Conservation (phyloP, 2,329 filamentous ascomycete genomes). For the Phoma sp. region DNA sequence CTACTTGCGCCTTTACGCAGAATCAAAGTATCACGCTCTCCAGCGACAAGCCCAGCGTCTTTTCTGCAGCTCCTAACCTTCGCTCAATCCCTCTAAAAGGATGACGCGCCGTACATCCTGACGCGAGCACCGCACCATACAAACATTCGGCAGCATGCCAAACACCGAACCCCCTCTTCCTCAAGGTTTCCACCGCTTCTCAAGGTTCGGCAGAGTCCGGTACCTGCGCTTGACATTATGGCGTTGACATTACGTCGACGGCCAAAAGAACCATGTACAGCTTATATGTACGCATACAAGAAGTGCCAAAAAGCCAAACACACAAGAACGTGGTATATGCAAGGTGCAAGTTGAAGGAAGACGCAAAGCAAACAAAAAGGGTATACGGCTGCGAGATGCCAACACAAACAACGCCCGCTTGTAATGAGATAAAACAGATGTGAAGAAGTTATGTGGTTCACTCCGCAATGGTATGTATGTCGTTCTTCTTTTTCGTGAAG, state of each 20-base stretch:
- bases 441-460: conserved; percentile 27
- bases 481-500: conserved; percentile 45
- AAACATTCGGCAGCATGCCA: background rate
- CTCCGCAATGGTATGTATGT: conserved; percentile 43
- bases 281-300: conserved; percentile 13
- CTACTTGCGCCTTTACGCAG: conserved; percentile 5
- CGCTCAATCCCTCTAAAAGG: background rate
- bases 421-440: conserved; percentile 21
- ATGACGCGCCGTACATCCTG: background rate
- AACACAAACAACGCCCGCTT: conserved; percentile 18
- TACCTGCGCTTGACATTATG: conserved; percentile 9
- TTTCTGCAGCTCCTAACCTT: background rate
- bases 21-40: background rate
- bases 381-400: conserved; percentile 21
- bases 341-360: background rate
- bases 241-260: conserved; percentile 6
- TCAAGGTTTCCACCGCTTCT: background rate
- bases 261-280: conserved; percentile 7
- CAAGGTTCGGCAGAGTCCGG: background rate
- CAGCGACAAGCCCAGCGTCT: background rate
- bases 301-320: conserved; percentile 3
- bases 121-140: background rate
- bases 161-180: background rate
- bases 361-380: conserved; percentile 17
- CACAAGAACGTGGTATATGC: conserved; percentile 12